phyloP scores from a whole-genome alignment of 2,329 filamentous ascomycete species.

The Penicillium sp. region DNA sequence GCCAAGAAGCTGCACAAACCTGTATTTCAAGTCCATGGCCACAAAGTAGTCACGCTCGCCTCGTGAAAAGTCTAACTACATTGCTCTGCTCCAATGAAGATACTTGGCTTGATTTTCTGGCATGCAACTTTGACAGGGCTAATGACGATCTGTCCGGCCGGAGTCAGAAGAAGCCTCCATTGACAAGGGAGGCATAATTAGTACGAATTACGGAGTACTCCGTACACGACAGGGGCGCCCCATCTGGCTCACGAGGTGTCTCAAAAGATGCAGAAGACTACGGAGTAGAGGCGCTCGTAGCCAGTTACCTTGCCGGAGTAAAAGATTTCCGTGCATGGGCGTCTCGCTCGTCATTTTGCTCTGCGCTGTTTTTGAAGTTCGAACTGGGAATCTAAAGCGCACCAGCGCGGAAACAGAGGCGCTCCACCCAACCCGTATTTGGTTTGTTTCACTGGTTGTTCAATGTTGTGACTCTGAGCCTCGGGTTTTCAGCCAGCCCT shows the following conservation, averaged over 20 bases:
- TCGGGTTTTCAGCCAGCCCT: conserved; percentile 8
- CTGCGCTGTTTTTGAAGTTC: background rate
- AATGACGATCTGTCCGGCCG: background rate
- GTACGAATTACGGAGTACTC: too few species aligned
- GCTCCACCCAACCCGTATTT: background rate
- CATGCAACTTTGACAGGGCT: background rate
- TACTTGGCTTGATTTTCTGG: background rate
- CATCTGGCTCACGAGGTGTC: background rate
- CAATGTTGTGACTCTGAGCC: background rate
- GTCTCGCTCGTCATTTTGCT: background rate
- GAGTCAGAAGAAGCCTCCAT: background rate
- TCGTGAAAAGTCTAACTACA: background rate
- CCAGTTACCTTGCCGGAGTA: background rate
- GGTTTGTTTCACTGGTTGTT: background rate
- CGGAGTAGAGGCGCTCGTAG: background rate
- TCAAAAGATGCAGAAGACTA: background rate
- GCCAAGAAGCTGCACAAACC: background rate
- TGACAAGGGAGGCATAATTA: background rate
- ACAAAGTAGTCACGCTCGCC: background rate
- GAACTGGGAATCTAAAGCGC: background rate
- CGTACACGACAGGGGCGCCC: background rate
- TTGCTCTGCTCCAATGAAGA: background rate
- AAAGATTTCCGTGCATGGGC: background rate
- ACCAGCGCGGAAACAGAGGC: background rate
- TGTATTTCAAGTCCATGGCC: background rate